Evolutionary conservation across 495 filamentous ascomycete genomes (phyloP), one percentile per base, ranked within the genome.

Genomic region (Neurospora tetraspora): DNA sequence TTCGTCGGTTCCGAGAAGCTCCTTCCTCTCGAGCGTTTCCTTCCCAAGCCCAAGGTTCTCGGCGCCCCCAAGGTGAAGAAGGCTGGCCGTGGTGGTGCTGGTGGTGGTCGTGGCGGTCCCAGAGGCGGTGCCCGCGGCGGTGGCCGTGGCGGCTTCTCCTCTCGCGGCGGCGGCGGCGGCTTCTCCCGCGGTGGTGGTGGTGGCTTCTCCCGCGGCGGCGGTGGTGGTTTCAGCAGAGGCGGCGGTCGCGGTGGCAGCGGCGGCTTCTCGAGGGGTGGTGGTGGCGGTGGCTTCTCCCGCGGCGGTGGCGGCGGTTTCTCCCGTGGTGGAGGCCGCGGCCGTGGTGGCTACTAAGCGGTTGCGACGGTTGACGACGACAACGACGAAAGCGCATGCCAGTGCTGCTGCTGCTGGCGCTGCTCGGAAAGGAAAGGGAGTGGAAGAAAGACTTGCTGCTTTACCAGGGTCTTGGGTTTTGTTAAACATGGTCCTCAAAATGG

Each of bases 1-100:
- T 99, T 90, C 86, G 97, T 99, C 76, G 92, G 91, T 68, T 88
- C 89, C 68, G 96, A 99, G 82, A 98, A 98, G 85, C 89, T 98
- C 23, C 87, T 99, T 18, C 96, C 96, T 27, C 82, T 98, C 61
- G 96, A 99, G 82, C 92, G 90, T 88, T 99, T 99, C 87, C 86
- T 99, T 42, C 96, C 96, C 69, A 97, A 93, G 87, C 94, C 96
- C 9, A 97, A 97, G 85, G 47, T 59, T 59, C 47, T 59, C 23
- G 47, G 47, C 12, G 47, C 47, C 23, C 89, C 92, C 59, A 85
- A 83, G 80, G 85, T 87, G 74, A 88, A 86, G 81, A 89, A 86
- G 80, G 76, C 86, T 43, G 81, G 85, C 65, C 84, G 87, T n/a
- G 85, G 84, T 27, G 83, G 83, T 14, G 76, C 77, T 70, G 47